Evolutionary conservation across 169 alveolate species (phyloP).

Genomic region (Babesia gibsoni): DNA sequence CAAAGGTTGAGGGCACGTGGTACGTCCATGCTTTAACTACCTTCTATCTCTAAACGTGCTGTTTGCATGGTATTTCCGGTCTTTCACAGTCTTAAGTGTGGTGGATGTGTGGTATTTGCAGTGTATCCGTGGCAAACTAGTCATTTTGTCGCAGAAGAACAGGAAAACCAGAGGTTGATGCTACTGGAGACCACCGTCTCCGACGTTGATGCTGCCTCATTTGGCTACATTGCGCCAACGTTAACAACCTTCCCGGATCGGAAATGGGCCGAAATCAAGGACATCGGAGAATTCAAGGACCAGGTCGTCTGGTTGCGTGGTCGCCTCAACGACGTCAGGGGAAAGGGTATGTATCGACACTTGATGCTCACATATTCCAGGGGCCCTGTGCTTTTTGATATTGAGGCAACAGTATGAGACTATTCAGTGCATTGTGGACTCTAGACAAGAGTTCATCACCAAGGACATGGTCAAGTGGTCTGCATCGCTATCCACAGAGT

Average conservation of each 20-base stretch:
- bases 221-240: constrained; percentile 31
- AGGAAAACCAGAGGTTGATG: constrained; percentile 15
- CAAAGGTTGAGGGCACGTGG: constrained; percentile 38
- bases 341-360: constrained; percentile 65
- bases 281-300: constrained; percentile 11
- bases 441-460: constrained; percentile 64
- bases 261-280: constrained; percentile 26
- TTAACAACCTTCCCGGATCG: neutral
- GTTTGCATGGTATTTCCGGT: neutral
- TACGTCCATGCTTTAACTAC: neutral
- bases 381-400: constrained; percentile 73
- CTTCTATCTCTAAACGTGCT: neutral
- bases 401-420: constrained; percentile 74
- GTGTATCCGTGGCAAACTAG: too few relatives aligned
- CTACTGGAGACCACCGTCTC: constrained; percentile 39
- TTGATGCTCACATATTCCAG: neutral
- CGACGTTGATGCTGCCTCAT: constrained; percentile 25
- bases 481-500: constrained; percentile 80
- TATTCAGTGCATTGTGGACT: constrained; percentile 78
- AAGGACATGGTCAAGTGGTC: constrained; percentile 88
- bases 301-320: constrained; percentile 79
- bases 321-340: constrained; percentile 76
- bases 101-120: neutral
- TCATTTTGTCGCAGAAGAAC: constrained; percentile 26
- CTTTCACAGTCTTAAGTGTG: too few relatives aligned